Conservation (phyloP, 306 rosid genomes). For the Quercus rubra region DNA sequence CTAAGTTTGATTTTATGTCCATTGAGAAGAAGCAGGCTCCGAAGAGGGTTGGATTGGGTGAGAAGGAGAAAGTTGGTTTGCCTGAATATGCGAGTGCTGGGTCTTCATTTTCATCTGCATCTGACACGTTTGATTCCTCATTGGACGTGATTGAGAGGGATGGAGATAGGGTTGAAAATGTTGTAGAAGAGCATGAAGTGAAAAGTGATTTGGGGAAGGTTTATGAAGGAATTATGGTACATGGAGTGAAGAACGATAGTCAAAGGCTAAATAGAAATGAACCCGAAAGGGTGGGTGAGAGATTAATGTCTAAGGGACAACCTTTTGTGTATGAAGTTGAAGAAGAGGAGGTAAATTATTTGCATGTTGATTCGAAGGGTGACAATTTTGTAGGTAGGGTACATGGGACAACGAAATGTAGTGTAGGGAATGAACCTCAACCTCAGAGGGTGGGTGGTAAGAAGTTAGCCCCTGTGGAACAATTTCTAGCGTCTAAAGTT, state of each 20-base stretch:
- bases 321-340: conserved; percentile 11
- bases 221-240: neutral
- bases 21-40: conserved; percentile 50
- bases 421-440: conserved; percentile 1
- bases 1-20: conserved; percentile 69
- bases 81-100: conserved; percentile 45
- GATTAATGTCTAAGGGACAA: neutral
- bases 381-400: neutral
- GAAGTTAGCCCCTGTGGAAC: neutral
- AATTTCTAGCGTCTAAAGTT: conserved; percentile 1
- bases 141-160: conserved; percentile 21
- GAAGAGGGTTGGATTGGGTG: conserved; percentile 16
- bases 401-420: neutral
- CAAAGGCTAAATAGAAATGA: neutral
- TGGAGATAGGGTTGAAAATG: conserved; percentile 10
- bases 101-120: conserved; percentile 47
- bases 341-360: neutral
- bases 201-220: neutral
- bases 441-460: conserved; percentile 6
- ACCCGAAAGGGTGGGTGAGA: conserved; percentile 12
- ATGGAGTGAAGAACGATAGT: neutral
- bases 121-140: conserved; percentile 30
- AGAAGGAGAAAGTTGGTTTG: conserved; percentile 22
- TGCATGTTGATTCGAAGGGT: neutral
- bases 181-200: neutral